Base-by-base conservation (phyloP, 2,329 filamentous ascomycete genomes). In the Alternaria burnsii region DNA sequence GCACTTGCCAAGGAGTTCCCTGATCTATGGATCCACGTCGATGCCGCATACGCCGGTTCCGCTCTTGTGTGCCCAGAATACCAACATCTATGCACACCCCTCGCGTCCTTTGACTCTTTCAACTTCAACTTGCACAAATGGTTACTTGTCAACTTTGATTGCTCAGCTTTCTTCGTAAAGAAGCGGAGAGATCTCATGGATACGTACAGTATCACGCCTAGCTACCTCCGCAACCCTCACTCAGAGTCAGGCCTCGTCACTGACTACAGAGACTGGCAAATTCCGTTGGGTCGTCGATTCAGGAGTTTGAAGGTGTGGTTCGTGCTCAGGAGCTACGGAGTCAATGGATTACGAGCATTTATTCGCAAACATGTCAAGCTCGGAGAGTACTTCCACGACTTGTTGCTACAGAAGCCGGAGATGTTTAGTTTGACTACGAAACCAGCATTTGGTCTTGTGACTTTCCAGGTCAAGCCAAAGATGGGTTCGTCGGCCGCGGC, bases 41-140 rank as follows among this genome's bases (percentile, higher is more conserved):
- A 98, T 79, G 94, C 92, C 11, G 94, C 94, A 1, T 97, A 97
- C 78, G 94, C 94, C 1, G 94, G 94, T 2, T 89, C 92, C 0
- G 91, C 94, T 1, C 87, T 98, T 4, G 82, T 97, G 4, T 89
- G 91, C 22, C 90, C 93, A 3, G 92, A 97, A 77, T 91, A 91
- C 79, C 91, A 93, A 65, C 84, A 89, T 67, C 84, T 93, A 51
- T 84, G 89, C 1, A 74, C 82, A 22, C 81, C 87, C 9, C 84
- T 94, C 52, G 81, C 83, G 1, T 80, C 83, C 22, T 93, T 97
- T 75, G 91, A 97, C 82, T 93, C 90, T 66, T 97, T 97, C 85
- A 90, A 97, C 80, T 88, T 94, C 82, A 98, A 97, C 83, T 91
- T 97, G 87, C 94, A 97, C 85, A 98, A 98, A 82, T 97, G 94